These are phyloP conservation scores for Curvularia eragrostidis DNA, from an alignment of 2,329 filamentous ascomycete genomes.

Conservation along the genomic window DNA sequence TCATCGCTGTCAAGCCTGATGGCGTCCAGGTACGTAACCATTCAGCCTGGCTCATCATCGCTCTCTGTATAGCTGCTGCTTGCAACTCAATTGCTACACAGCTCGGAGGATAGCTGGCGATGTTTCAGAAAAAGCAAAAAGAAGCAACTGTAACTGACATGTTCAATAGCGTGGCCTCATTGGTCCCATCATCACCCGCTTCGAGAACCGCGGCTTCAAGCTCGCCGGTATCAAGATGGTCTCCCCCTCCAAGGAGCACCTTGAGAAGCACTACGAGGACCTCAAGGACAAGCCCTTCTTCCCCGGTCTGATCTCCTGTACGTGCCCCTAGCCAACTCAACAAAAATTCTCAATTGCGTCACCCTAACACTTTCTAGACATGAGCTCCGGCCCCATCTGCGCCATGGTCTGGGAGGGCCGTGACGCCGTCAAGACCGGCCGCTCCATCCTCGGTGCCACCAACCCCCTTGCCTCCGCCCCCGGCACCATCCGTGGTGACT, in stretches of 20 bases:
- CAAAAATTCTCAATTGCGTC: neutral
- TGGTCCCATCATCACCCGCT: slow-evolving; percentile 96
- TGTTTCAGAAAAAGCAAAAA: slow-evolving; percentile 10
- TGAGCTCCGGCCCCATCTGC: slow-evolving; percentile 94
- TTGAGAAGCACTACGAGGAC: slow-evolving; percentile 97
- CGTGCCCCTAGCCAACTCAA: slow-evolving; percentile 47
- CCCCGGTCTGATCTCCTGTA: slow-evolving; percentile 89
- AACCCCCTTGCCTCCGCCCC: slow-evolving; percentile 95
- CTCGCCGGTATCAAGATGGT: slow-evolving; percentile 96
- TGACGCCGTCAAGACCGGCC: slow-evolving; percentile 98
- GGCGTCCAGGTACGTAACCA: slow-evolving; percentile 83
- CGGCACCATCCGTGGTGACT: slow-evolving; percentile 98
- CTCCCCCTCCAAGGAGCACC: slow-evolving; percentile 88
- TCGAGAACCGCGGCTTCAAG: slow-evolving; percentile 99
- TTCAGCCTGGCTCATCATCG: too few relatives aligned
- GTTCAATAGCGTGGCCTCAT: slow-evolving; percentile 84
- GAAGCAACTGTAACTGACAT: slow-evolving; percentile 18
- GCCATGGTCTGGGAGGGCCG: slow-evolving; percentile 99
- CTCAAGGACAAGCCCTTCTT: slow-evolving; percentile 97
- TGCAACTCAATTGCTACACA: neutral
- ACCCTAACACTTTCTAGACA: slow-evolving; percentile 67
- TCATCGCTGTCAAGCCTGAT: slow-evolving; percentile 99
- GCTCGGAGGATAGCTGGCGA: neutral
- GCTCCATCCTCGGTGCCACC: slow-evolving; percentile 95
- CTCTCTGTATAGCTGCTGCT: neutral